Percentiles rank a stretch among this genome's conserved stretches.
Evolutionary conservation across 106 monocot genomes (phyloP).

Genomic region (Dendrobium chrysotoxum): DNA sequence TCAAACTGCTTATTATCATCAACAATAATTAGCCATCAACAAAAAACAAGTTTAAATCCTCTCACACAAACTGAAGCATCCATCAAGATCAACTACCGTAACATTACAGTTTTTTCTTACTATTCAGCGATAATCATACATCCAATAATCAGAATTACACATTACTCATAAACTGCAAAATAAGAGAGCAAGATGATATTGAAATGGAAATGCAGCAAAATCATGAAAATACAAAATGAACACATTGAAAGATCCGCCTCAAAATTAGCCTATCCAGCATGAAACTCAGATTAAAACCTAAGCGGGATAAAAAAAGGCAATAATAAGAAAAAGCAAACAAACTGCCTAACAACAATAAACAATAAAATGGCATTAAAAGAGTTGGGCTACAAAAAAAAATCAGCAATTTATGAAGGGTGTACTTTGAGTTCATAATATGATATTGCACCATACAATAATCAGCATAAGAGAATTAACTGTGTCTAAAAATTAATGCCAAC

Average conservation of each 20-base stretch:
- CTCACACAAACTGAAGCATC: neutral
- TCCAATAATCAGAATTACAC: neutral
- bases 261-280: neutral
- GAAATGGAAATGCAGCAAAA: neutral
- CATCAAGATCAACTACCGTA: neutral
- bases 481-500: too few species aligned
- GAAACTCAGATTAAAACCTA: neutral
- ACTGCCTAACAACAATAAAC: neutral
- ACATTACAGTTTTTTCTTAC: neutral
- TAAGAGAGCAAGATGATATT: neutral
- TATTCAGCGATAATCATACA: neutral
- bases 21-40: neutral
- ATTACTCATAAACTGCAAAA: neutral
- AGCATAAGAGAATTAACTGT: neutral
- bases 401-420: neutral
- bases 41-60: neutral
- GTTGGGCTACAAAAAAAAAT: neutral
- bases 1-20: conserved; percentile 33
- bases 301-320: neutral
- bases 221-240: conserved; percentile 3
- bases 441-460: neutral
- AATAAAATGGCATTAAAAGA: neutral
- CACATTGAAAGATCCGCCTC: neutral
- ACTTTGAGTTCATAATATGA: too few species aligned
- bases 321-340: neutral